Conservation (phyloP, 202 grass and related monocot species). For the Musa balbisiana region DNA sequence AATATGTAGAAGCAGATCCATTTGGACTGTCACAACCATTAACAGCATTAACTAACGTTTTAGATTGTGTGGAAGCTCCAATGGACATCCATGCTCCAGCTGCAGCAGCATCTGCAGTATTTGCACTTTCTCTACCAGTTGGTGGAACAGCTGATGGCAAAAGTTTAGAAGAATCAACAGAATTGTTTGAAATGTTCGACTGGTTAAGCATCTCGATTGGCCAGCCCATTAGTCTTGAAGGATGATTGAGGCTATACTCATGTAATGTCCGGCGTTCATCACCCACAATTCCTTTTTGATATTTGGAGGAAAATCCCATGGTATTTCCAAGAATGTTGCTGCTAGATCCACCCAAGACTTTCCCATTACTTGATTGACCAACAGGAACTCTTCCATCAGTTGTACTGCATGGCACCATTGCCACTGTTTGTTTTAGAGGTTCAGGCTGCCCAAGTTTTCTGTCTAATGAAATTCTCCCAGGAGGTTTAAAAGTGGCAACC, state of each 20-base stretch:
- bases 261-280: conserved; percentile 27
- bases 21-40: background rate
- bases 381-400: conserved; percentile 43
- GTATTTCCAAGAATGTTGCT: conserved; percentile 34
- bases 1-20: conserved; percentile 27
- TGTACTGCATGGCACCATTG: conserved; percentile 32
- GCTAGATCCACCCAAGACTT: conserved; percentile 30
- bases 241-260: conserved; percentile 39
- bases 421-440: conserved; percentile 47
- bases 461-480: background rate
- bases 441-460: conserved; percentile 1
- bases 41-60: conserved; percentile 38
- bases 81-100: conserved; percentile 85
- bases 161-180: conserved; percentile 42
- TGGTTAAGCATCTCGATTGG: conserved; percentile 32
- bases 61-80: conserved; percentile 58
- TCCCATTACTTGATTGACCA: conserved; percentile 46
- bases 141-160: conserved; percentile 47
- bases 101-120: conserved; percentile 32
- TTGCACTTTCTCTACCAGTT: conserved; percentile 56
- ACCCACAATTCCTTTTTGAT: conserved; percentile 34
- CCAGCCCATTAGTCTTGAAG: conserved; percentile 43
- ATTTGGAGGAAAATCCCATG: conserved; percentile 53
- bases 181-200: conserved; percentile 41
- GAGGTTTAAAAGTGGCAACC: background rate